phyloP scores from a whole-genome alignment of 108 stramenopile species.

The Heterococcus sp. region DNA sequence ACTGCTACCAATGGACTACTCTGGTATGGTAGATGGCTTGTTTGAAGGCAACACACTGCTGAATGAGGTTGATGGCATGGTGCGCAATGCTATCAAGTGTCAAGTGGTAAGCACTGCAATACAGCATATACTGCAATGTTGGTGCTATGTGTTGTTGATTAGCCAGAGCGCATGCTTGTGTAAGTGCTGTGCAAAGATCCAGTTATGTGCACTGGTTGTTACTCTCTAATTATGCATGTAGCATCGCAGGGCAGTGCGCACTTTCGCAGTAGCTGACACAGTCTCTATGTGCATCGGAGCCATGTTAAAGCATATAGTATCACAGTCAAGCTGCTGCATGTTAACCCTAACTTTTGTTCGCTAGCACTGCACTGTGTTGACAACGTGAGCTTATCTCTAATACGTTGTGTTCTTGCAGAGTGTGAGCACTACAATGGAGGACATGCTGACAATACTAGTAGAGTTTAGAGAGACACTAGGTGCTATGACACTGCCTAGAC shows the following conservation, averaged over 20 bases:
- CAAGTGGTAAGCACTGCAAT: constrained; percentile 8
- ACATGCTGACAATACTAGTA: constrained; percentile 23
- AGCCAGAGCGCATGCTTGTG: background rate
- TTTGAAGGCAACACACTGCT: constrained; percentile 6
- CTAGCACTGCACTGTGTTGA: background rate
- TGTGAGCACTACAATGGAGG: constrained; percentile 20
- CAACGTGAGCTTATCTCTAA: background rate
- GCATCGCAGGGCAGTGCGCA: background rate
- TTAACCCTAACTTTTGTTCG: background rate
- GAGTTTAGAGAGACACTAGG: constrained; percentile 14
- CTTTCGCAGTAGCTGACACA: background rate
- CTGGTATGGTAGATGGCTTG: constrained; percentile 2
- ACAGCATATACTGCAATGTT: background rate
- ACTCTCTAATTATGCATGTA: background rate
- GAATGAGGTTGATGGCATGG: constrained; percentile 30
- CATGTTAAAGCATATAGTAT: too few relatives aligned
- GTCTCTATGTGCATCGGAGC: too few relatives aligned
- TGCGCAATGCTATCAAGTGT: constrained; percentile 20
- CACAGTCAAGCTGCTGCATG: background rate
- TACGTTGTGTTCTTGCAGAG: constrained; percentile 1
- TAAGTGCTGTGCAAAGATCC: background rate
- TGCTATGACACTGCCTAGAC: constrained; percentile 35
- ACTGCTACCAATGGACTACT: constrained; percentile 47
- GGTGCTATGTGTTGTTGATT: too few relatives aligned
- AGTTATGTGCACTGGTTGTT: background rate